A percentile compares a stretch with the other conserved stretches of the same genome.
Evolutionary conservation across 73 alveolate species (phyloP).

Genomic region (Stentor roeselii): DNA sequence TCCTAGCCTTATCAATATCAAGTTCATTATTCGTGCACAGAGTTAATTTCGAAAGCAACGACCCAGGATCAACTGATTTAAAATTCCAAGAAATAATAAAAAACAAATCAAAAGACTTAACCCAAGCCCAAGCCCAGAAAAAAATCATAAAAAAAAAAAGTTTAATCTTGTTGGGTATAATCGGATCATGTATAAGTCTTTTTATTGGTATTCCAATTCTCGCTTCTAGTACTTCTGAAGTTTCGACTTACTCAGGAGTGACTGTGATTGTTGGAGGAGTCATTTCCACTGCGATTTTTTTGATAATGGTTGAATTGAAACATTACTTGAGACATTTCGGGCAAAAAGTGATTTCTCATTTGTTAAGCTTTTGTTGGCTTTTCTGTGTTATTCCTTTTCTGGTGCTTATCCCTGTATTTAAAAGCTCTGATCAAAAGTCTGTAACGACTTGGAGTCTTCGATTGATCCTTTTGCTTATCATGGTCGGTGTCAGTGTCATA

Average conservation of each 20-base stretch:
- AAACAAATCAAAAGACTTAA: not conserved
- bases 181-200: not conserved
- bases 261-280: not conserved
- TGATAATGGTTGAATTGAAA: not conserved
- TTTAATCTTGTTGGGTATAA: not conserved
- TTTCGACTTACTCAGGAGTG: not conserved
- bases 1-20: not conserved
- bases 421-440: not conserved
- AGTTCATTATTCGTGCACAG: constrained; percentile 1
- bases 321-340: not conserved
- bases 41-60: not conserved
- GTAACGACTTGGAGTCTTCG: not conserved
- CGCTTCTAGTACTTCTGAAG: not conserved
- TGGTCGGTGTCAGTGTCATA: constrained; percentile 4
- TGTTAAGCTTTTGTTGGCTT: not conserved
- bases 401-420: not conserved
- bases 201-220: constrained; percentile 1
- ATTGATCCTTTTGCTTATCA: not conserved
- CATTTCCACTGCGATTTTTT: not conserved
- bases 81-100: not conserved
- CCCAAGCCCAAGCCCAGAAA: not conserved
- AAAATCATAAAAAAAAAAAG: not conserved
- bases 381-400: not conserved
- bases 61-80: not conserved
- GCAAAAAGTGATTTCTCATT: not conserved